Base-by-base conservation (phyloP, 2,329 filamentous ascomycete genomes). In the Trichoderma sp. region DNA sequence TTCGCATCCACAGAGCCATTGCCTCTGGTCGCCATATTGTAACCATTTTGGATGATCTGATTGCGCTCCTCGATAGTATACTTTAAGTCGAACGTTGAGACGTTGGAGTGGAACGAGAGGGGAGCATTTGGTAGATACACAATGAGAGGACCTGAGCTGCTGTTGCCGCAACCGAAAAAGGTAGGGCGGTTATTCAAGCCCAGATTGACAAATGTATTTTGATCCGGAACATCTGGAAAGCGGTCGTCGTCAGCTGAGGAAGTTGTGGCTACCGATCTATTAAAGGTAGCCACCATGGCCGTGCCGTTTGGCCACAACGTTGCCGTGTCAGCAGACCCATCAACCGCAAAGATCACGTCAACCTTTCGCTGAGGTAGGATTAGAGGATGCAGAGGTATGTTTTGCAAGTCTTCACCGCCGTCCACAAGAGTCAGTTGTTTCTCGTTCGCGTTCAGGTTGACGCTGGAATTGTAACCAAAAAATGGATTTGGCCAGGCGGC, bases 51-150 rank as follows among this genome's bases (percentile, higher is more conserved):
- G 73, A 97, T 92, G 74, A 96, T 91, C 49, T 84, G 83, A 78
- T 96, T 86, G 70, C 93, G 89, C 77, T 93, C 80, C 1, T 75
- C 79, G 74, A 87, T 81, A 19, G 84, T 83, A 83, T 93, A 94
- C 14, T 80, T 79, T 5, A 88, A 82, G 69, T 88, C 83, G 77
- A 91, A 93, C 24, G 93, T 96, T 0, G 89, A 90, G 2, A 90
- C 84, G 81, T 97, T 97, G 77, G 88, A 91, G 72, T 84, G 79
- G 74, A 85, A 86, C 19, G 88, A 86, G 79, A 94, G 96, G 0
- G 92, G 93, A 4, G 89, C 82, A 77, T 96, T 96, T 69, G 94
- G 92, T 14, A 97, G 76, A 81, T 97, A 97, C 69, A 96, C 91
- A 61, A 96, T 82, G 1, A 96, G 78, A 0, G 92, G 92, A 0